Base-by-base conservation (phyloP, 208 protist species). In the Wallacemonas sp. region DNA sequence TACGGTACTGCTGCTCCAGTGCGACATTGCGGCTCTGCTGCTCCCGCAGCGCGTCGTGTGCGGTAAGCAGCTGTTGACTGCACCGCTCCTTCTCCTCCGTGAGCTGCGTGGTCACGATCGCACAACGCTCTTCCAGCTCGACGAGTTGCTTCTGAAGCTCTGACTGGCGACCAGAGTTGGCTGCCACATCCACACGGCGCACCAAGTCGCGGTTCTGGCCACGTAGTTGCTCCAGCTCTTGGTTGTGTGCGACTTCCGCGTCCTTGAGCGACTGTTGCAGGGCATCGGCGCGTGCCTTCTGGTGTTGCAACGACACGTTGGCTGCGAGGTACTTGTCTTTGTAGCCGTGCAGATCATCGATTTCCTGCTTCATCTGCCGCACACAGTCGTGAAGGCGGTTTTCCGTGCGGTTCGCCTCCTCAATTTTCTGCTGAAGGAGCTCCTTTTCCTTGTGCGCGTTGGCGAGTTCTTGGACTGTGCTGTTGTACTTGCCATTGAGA, bases 11-110 rank as follows among this genome's bases (percentile, higher is more conserved):
- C 76, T 92, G 85, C 79, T 89, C 89, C 3, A 92, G 62, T 48
- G 88, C 83, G 21, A 89, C 41, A 32, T 78, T 78, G 39, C 79
- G 83, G 15, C 65, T 72, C 59, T 92, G 85, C 73, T 85, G 81
- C 73, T 92, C 89, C 0, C 84, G 83, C 38, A 94, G 65, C 22
- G 89, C 85, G 38, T 78, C 76, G 75, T 92, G 81, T 10, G 89
- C 83, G 10, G 76, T 68, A 36, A 91, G 63, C 8, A 91, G 73
- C 68, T 89, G 80, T 62, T 90, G 80, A 15, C 69, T 73, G 45
- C 55, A 65, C 33, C 74, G 76, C 67, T 91, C 88, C 34, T 74
- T 68, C 71, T 92, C 83, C 64, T 85, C 76, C 12, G 78, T 26
- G 19, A 91, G 70, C 62, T 86, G 72, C 1, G 68, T 78, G 27